phyloP scores from a whole-genome alignment of 2,329 filamentous ascomycete genomes.

The Orbilia blumenaviensis region DNA sequence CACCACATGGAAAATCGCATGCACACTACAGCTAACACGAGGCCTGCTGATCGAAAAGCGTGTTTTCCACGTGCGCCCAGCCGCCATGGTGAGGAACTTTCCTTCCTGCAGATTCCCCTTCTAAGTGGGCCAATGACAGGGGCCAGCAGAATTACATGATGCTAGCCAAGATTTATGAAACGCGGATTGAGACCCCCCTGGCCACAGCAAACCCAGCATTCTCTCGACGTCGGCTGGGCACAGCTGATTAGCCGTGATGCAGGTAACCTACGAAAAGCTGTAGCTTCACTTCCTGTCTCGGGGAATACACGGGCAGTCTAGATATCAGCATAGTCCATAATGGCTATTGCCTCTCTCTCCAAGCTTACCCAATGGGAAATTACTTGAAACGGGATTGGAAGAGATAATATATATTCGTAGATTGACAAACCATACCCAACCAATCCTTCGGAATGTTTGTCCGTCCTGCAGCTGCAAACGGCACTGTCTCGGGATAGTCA shows the following conservation, averaged over 20 bases:
- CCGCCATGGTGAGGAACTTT: constrained; percentile 37
- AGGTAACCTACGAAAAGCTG: constrained; percentile 18
- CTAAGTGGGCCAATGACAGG: constrained; percentile 12
- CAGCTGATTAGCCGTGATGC: constrained; percentile 34
- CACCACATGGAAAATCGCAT: constrained; percentile 6
- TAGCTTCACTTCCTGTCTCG: constrained; percentile 17
- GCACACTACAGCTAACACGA: constrained; percentile 33
- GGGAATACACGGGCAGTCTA: constrained; percentile 1
- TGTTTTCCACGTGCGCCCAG: constrained; percentile 53
- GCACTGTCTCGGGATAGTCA: constrained; percentile 19
- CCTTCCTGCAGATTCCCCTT: constrained; percentile 45
- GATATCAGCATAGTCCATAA: neutral
- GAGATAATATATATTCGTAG: constrained; percentile 5
- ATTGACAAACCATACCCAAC: constrained; percentile 36
- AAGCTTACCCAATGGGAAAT: neutral
- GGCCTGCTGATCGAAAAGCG: constrained; percentile 51
- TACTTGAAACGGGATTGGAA: neutral
- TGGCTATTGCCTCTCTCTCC: neutral
- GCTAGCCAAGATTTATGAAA: constrained; percentile 47
- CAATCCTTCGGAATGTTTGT: constrained; percentile 48
- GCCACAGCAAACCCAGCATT: constrained; percentile 30
- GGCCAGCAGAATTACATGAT: constrained; percentile 21
- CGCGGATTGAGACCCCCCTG: constrained; percentile 37
- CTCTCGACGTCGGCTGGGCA: neutral
- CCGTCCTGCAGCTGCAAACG: constrained; percentile 34